Conservation (phyloP, 2,329 filamentous ascomycete genomes). For the Magnaporthiopsis rhizophila region DNA sequence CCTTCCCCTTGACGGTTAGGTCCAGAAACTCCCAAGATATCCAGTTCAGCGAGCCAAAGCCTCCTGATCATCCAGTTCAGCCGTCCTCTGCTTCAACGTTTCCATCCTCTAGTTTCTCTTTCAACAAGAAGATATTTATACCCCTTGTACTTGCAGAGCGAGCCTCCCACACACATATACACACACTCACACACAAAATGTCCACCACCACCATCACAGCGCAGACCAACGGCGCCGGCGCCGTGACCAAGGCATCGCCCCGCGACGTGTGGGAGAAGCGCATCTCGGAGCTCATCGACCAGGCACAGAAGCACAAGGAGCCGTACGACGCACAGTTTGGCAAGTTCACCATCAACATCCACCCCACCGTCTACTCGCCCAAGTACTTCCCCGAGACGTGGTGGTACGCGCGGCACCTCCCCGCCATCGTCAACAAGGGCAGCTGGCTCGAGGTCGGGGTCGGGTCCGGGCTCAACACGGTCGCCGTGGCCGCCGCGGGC, state of each 20-base stretch:
- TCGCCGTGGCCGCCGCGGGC: neutral
- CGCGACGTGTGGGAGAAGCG: constrained; percentile 5
- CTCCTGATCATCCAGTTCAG: neutral
- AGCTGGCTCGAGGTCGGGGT: constrained; percentile 7
- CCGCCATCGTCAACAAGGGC: constrained; percentile 5
- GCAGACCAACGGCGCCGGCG: neutral
- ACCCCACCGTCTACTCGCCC: constrained; percentile 3
- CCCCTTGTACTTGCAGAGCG: no score
- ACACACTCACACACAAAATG: neutral
- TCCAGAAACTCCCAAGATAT: neutral
- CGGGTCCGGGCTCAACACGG: neutral
- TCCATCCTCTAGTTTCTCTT: neutral
- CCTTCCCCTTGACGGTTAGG: neutral
- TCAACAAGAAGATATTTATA: neutral
- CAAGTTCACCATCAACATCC: neutral
- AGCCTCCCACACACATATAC: neutral
- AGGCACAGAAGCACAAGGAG: constrained; percentile 3
- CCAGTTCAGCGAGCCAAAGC: neutral
- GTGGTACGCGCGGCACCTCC: neutral
- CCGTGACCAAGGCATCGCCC: neutral
- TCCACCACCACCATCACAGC: constrained; percentile 1
- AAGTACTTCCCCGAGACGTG: constrained; percentile 6
- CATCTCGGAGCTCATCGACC: constrained; percentile 4
- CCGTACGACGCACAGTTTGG: constrained; percentile 2
- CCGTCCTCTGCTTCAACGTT: neutral